Evolutionary conservation across 148 eudicot species (phyloP).

Genomic region (Camellia japonica): DNA sequence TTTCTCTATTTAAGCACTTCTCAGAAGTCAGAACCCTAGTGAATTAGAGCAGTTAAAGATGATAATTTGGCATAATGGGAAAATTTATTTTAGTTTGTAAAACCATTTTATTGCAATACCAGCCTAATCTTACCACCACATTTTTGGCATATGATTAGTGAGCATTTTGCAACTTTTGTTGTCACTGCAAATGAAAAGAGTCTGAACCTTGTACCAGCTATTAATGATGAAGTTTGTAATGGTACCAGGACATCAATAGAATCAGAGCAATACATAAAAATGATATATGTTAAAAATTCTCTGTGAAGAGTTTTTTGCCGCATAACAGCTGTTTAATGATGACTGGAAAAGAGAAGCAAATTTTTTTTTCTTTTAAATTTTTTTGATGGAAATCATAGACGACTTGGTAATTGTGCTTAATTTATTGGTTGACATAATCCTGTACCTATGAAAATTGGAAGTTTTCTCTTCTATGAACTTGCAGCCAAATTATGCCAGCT

Average conservation of each 20-base stretch:
- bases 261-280: background rate
- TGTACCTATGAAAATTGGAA: background rate
- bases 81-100: background rate
- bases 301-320: no score
- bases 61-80: background rate
- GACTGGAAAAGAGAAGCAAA: background rate
- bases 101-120: background rate
- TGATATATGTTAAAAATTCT: background rate
- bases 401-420: background rate
- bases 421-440: background rate
- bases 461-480: background rate
- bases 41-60: background rate
- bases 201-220: background rate
- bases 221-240: background rate
- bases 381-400: background rate
- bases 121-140: background rate
- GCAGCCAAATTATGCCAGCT: background rate
- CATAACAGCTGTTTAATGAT: no score
- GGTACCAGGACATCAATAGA: background rate
- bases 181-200: background rate
- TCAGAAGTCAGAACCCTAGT: background rate
- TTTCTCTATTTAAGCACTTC: background rate
- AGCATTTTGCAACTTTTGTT: background rate
- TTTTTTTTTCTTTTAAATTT: background rate
- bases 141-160: background rate